Evolutionary conservation across 495 filamentous ascomycete species (phyloP).

Genomic region (Aspergillus mulundensis): DNA sequence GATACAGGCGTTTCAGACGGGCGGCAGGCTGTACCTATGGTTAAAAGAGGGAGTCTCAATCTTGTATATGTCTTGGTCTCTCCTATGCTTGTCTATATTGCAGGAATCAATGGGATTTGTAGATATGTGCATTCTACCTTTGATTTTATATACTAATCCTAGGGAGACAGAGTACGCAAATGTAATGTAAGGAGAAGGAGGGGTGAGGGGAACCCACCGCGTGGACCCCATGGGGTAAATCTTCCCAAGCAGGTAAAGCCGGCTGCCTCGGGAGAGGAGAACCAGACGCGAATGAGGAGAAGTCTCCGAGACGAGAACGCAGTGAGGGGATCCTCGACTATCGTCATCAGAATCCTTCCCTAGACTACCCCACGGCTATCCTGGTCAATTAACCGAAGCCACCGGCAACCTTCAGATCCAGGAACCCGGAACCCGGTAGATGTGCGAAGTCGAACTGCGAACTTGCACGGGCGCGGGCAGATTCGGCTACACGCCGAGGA

Average conservation of each 20-base stretch:
- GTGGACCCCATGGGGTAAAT: neutral
- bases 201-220: neutral
- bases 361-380: neutral
- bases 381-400: conserved; percentile 1
- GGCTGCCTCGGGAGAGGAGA: neutral
- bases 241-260: neutral
- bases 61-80: conserved; percentile 6
- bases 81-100: neutral
- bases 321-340: neutral
- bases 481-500: no score
- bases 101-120: neutral
- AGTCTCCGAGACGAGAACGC: neutral
- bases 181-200: neutral
- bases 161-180: no score
- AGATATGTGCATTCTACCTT: neutral
- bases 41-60: neutral
- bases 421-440: neutral
- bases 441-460: neutral
- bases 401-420: neutral
- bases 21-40: neutral
- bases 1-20: conserved; percentile 14
- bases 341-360: neutral
- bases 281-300: neutral
- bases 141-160: no score
- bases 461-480: neutral